Conservation (phyloP, 805 yeast species). For the Kockiozyma suomiensis region DNA sequence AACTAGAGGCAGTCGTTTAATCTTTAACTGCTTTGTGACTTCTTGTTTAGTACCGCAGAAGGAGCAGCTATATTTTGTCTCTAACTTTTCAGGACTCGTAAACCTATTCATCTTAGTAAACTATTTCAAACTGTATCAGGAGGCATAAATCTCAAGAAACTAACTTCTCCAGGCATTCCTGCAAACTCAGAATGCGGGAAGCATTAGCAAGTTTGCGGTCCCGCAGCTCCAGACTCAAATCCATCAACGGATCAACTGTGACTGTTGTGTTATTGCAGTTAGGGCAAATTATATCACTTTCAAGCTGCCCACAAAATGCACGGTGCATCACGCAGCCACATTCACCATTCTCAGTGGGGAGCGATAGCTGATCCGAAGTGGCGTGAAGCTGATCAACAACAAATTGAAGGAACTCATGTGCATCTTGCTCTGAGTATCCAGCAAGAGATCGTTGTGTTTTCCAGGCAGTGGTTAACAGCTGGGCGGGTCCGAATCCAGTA, state of each 20-base stretch:
- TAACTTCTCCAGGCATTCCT: constrained; percentile 37
- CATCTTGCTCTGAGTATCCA: constrained; percentile 97
- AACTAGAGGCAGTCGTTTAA: constrained; percentile 73
- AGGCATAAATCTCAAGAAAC: not conserved
- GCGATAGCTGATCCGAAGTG: constrained; percentile 19
- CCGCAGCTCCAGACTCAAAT: constrained; percentile 59
- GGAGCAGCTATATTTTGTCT: constrained; percentile 70
- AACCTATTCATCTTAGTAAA: constrained; percentile 62
- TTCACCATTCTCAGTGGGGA: constrained; percentile 1
- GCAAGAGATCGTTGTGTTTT: constrained; percentile 80
- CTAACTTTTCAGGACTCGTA: constrained; percentile 76
- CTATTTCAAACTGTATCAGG: constrained; percentile 36
- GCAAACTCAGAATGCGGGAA: constrained; percentile 36
- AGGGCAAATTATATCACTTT: constrained; percentile 75
- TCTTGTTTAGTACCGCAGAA: constrained; percentile 62
- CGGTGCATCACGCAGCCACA: constrained; percentile 84
- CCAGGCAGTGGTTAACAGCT: constrained; percentile 84
- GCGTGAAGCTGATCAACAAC: constrained; percentile 79
- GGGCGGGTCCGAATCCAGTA: constrained; percentile 79
- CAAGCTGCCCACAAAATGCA: constrained; percentile 79
- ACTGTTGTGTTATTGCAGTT: constrained; percentile 65
- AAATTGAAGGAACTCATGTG: constrained; percentile 97
- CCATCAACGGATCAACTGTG: constrained; percentile 87
- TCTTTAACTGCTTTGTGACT: constrained; percentile 71
- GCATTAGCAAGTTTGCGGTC: constrained; percentile 24